Evolutionary conservation across 805 yeast species (phyloP), one percentile per base, ranked within the genome.

Genomic region (Candida peoriensis): DNA sequence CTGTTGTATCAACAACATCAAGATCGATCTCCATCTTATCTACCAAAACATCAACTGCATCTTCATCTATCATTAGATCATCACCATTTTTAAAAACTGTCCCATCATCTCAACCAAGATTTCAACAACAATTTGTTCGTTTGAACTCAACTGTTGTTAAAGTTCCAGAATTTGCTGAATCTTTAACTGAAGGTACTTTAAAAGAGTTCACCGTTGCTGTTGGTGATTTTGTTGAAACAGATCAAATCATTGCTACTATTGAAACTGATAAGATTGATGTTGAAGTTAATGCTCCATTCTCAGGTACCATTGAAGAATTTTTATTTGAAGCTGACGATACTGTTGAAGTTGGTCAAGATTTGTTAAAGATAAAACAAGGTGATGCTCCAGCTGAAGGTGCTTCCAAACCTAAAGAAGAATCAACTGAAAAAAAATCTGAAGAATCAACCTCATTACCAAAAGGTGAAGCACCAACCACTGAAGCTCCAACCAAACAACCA

Each of bases 121-220:
- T n/a, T n/a, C 16, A 28, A 26, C 28, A 33, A 13, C 32, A 5
- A 30, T 36, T 45, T 23, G 39, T 42, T 15, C 61, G 68, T 46
- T 56, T 44, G 43, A 58, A 62, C 40, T 60, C 70, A 25, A 68
- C 67, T 43, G 61, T 57, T 32, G 95, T 90, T 34, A 85, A 88
- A 62, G 97, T 93, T 16, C 98, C 98, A 32, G 94, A 86, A 46
- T 88, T 93, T 97, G 97, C 98, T 28, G 98, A 93, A 67, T 89
- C 97, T 33, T 81, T 93, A 57, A 86, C 96, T 27, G 98, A 93
- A 64, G 98, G 98, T 59, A 86, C 97, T 32, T 73, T 93, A 47
- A 70, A 85, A 43, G 74, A 73, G 39, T 81, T 67, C 56, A 66
- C 70, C 46, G 81, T 81, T 58, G 64, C 75, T 42, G 87, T 88